Evolutionary conservation across 2,329 filamentous ascomycete genomes (phyloP).

Genomic region (Xylaria digitata): DNA sequence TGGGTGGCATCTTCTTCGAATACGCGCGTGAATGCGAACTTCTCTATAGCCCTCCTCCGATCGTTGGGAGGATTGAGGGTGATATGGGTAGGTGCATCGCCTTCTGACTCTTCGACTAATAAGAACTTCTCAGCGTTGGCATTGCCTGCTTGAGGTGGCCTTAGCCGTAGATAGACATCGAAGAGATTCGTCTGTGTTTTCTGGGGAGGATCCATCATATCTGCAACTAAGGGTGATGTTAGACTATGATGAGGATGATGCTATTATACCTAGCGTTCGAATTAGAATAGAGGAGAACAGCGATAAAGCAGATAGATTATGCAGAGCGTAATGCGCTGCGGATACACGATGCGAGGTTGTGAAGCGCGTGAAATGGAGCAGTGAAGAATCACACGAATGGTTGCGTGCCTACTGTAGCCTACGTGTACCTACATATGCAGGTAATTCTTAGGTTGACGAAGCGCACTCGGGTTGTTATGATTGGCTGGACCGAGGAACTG

Average conservation of each 20-base stretch:
- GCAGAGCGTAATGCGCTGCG: not conserved
- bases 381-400: conserved; percentile 9
- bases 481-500: conserved; percentile 10
- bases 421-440: not conserved
- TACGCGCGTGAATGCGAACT: conserved; percentile 92
- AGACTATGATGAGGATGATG: conserved; percentile 8
- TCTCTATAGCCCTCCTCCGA: conserved; percentile 87
- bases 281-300: conserved; percentile 1
- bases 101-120: conserved; percentile 73
- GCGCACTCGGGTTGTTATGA: conserved; percentile 1
- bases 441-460: not conserved
- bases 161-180: conserved; percentile 88
- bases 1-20: conserved; percentile 90
- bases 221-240: conserved; percentile 8
- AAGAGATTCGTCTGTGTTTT: conserved; percentile 74
- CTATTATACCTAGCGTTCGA: not conserved
- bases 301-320: not conserved
- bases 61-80: conserved; percentile 85
- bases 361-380: conserved; percentile 9
- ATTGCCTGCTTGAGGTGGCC: conserved; percentile 67
- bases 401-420: not conserved
- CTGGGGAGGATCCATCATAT: conserved; percentile 56
- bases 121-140: conserved; percentile 75
- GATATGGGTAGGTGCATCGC: conserved; percentile 72
- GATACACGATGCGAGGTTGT: conserved; percentile 1